These are phyloP conservation scores for Gossypium longicalyx DNA, from an alignment of 345 rosid genomes.

Conservation along the genomic window DNA sequence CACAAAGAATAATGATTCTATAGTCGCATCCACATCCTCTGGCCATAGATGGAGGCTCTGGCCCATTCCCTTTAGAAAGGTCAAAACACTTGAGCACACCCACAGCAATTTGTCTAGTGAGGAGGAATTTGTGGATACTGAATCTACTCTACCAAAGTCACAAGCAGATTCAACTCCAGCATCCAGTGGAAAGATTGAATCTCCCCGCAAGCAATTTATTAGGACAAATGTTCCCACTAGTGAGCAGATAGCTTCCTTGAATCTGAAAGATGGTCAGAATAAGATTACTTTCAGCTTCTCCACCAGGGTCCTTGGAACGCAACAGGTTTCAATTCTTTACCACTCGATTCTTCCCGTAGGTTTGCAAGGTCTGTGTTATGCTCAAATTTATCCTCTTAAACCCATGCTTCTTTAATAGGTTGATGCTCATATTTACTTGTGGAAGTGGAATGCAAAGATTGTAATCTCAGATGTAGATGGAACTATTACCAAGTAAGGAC, in stretches of 20 bases:
- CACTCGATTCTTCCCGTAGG: neutral
- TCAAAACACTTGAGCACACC: constrained; percentile 66
- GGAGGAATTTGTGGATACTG: constrained; percentile 75
- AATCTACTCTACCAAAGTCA: constrained; percentile 45
- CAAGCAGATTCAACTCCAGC: constrained; percentile 28
- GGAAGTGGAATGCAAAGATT: constrained; percentile 92
- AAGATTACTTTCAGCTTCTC: constrained; percentile 78
- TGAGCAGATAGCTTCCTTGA: constrained; percentile 83
- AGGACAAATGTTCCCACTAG: constrained; percentile 79
- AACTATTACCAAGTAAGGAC: constrained; percentile 78
- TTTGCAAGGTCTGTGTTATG: neutral
- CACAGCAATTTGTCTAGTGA: constrained; percentile 59
- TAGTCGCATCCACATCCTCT: constrained; percentile 40
- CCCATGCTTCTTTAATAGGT: constrained; percentile 41
- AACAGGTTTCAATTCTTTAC: constrained; percentile 49
- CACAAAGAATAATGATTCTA: constrained; percentile 38
- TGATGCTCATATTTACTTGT: constrained; percentile 84
- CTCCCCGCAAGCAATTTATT: constrained; percentile 62
- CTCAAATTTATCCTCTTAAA: constrained; percentile 11
- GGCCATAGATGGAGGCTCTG: constrained; percentile 84
- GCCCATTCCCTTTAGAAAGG: constrained; percentile 84
- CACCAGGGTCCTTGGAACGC: constrained; percentile 80
- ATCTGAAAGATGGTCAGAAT: constrained; percentile 91
- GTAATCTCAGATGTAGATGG: constrained; percentile 97
- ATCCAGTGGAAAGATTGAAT: constrained; percentile 34